Conservation (phyloP, 2,329 filamentous ascomycete species). For the Gyromitra esculenta region DNA sequence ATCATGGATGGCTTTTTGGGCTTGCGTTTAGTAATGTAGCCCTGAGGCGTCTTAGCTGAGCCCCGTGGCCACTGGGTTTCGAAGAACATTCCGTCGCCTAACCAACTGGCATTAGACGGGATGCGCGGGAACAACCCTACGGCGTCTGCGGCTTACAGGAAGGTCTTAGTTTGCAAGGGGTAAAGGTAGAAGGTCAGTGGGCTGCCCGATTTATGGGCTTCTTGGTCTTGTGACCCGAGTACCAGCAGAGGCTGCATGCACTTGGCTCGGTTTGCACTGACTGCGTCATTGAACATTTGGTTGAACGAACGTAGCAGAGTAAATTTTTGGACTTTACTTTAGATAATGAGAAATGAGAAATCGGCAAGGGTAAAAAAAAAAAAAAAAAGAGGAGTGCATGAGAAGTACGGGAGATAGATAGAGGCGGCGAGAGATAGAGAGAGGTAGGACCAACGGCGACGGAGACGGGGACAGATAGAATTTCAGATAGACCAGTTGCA, state of each 20-base stretch:
- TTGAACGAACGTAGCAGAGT: conserved; percentile 27
- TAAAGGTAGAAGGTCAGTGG: conserved; percentile 39
- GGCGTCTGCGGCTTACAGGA: conserved; percentile 46
- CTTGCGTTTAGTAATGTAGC: conserved; percentile 42
- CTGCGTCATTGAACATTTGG: conserved; percentile 53
- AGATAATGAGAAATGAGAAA: conserved; percentile 14
- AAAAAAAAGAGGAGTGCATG: conserved; percentile 23
- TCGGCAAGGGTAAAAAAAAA: conserved; percentile 11
- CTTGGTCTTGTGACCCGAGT: conserved; percentile 49
- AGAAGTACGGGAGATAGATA: conserved; percentile 31
- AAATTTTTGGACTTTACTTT: conserved; percentile 23
- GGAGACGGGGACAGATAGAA: conserved; percentile 22
- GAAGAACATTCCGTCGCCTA: conserved; percentile 52
- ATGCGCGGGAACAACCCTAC: conserved; percentile 47
- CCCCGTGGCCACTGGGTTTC: conserved; percentile 43
- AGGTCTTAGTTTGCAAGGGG: conserved; percentile 23
- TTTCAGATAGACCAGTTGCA: conserved; percentile 36
- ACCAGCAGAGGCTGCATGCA: conserved; percentile 35
- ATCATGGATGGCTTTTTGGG: conserved; percentile 22
- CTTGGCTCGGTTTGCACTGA: conserved; percentile 22
- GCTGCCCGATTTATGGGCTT: conserved; percentile 29
- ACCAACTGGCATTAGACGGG: conserved; percentile 41
- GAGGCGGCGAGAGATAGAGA: conserved; percentile 6
- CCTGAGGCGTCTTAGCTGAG: conserved; percentile 34
- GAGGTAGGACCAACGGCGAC: conserved; percentile 13